Evolutionary conservation across 2,329 filamentous ascomycete species (phyloP), one percentile per base, ranked within the genome.

Genomic region (Cladorrhinum sp.): DNA sequence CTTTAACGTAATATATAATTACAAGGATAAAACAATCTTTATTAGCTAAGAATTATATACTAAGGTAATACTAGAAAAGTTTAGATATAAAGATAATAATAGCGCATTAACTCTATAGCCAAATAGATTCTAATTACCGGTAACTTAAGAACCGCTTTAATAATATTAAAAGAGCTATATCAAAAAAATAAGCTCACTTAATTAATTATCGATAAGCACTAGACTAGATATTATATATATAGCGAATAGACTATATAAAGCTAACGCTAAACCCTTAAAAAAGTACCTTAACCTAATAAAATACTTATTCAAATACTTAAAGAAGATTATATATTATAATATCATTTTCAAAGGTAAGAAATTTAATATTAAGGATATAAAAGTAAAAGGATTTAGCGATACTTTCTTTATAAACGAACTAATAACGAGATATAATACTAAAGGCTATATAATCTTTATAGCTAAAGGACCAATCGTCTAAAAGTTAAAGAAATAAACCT

Each of bases 201-300:
- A 62, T 24, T 58, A 14, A 26, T 9, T 55, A 1, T 20, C 50
- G 6, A 21, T 2, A 4, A 55, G 55, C 8, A 62, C 55, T 6
- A 6, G 60, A 8, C 55, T 39, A 12, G 60, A 62, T 21, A 58
- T 62, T n/a, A 53, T 55, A 1, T 54, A 59, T 30, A 62, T 51
- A 7, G 24, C 49, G 2, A 53, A 14, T 1, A 4, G 30, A 1
- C 42, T 62, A 1, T 55, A 7, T 26, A 26, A 59, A 28, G 56
- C 46, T 2, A 59, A 59, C 42, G n/a, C 16, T 26, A 46, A 52
- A 2, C 46, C 46, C 3, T 56, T 36, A 20, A 9, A 53, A 49
- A 24, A 50, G 23, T 48, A 51, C 24, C 16, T 55, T 14, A 26
- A 42, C 7, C 14, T 55, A 1, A 46, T 46, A n/a, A 49, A 51